phyloP scores from a whole-genome alignment of 192 early-diverging fungal genomes.

The Coemansia sp. region DNA sequence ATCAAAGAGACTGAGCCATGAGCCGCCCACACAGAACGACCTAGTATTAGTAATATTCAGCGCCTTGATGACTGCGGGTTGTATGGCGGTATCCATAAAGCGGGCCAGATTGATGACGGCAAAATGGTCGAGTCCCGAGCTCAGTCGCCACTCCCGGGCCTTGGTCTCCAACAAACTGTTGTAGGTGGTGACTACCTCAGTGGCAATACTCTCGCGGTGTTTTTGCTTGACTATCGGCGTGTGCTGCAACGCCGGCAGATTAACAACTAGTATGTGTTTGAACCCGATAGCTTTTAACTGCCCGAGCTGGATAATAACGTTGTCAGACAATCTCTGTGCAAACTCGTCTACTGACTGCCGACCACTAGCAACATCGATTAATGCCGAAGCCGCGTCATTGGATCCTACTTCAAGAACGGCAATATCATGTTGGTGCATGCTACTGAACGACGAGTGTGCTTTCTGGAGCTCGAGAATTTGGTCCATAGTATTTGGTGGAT shows the following conservation, averaged over 20 bases:
- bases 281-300: slow-evolving; percentile 27
- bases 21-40: slow-evolving; percentile 29
- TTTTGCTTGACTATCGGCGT: slow-evolving; percentile 34
- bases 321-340: slow-evolving; percentile 24
- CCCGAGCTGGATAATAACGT: slow-evolving; percentile 30
- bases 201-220: slow-evolving; percentile 11
- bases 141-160: slow-evolving; percentile 12
- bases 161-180: slow-evolving; percentile 28
- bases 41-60: slow-evolving; percentile 24
- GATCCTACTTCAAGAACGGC: slow-evolving; percentile 39
- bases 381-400: slow-evolving; percentile 28
- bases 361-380: slow-evolving; percentile 22
- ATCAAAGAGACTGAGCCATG: slow-evolving; percentile 38
- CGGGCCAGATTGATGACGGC: slow-evolving; percentile 22
- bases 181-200: slow-evolving; percentile 20
- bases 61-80: slow-evolving; percentile 1
- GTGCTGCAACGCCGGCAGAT: slow-evolving; percentile 35
- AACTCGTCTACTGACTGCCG: slow-evolving; percentile 24
- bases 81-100: slow-evolving; percentile 22
- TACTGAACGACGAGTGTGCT: background rate
- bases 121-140: slow-evolving; percentile 16
- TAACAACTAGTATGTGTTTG: slow-evolving; percentile 24
- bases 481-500: slow-evolving; percentile 29
- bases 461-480: slow-evolving; percentile 27
- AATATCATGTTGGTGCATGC: slow-evolving; percentile 4